phyloP scores from a whole-genome alignment of 169 alveolate species.

The Plasmodium yoelii region DNA sequence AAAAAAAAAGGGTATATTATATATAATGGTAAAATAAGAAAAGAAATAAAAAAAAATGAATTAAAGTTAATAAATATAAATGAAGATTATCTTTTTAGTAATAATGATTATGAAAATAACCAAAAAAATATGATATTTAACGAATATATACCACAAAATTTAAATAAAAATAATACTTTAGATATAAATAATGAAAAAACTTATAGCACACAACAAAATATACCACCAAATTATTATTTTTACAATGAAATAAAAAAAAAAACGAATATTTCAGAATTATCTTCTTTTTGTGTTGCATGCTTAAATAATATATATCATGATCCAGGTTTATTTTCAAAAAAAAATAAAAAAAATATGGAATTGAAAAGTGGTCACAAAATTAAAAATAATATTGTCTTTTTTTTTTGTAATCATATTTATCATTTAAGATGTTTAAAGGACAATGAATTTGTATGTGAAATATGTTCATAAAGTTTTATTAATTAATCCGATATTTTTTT shows the following conservation, averaged over 20 bases:
- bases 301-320: conserved; percentile 36
- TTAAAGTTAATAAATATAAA: conserved; percentile 39
- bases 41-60: conserved; percentile 30
- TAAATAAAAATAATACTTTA: not conserved
- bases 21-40: conserved; percentile 48
- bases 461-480: not conserved
- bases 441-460: not conserved
- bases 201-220: conserved; percentile 5
- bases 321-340: not conserved
- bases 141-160: not conserved
- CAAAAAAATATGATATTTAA: not conserved
- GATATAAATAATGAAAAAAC: not conserved
- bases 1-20: conserved; percentile 54
- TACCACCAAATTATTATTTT: conserved; percentile 22
- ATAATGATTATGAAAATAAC: not conserved
- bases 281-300: conserved; percentile 48
- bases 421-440: conserved; percentile 46
- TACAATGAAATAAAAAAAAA: conserved; percentile 34
- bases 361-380: too few relatives aligned
- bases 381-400: conserved; percentile 25
- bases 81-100: conserved; percentile 37
- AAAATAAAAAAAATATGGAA: not conserved
- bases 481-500: too few relatives aligned
- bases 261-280: conserved; percentile 20
- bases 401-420: conserved; percentile 68